Evolutionary conservation across 306 rosid genomes (phyloP).

Genomic region (Quercus berberidifolia): DNA sequence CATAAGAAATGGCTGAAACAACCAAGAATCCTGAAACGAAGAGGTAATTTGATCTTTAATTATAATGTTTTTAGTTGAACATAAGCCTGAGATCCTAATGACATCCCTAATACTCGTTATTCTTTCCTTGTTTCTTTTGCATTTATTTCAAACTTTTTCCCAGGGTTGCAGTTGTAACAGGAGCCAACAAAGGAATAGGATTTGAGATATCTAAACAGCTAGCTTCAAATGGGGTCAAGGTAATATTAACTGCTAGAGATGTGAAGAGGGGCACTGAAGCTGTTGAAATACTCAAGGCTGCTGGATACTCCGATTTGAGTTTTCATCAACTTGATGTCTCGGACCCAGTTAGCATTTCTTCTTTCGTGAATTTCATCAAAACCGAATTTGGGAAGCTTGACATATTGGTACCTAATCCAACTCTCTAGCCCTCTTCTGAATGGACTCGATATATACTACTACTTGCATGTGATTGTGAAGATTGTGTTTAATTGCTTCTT

Average conservation of each 20-base stretch:
- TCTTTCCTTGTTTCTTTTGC: too few species aligned
- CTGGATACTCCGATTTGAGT: background rate
- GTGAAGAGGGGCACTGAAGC: background rate
- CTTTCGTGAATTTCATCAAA: background rate
- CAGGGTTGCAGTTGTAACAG: constrained; percentile 19
- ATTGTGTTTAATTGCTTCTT: too few species aligned
- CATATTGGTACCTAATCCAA: background rate
- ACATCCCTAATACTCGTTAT: too few species aligned
- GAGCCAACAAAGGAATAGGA: constrained; percentile 21
- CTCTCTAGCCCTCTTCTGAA: too few species aligned
- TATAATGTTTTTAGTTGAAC: too few species aligned
- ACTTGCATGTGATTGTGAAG: too few species aligned
- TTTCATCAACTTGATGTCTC: constrained; percentile 1
- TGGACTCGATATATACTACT: too few species aligned
- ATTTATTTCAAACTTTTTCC: background rate
- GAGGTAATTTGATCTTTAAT: too few species aligned
- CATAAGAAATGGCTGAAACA: too few species aligned
- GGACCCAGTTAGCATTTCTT: background rate
- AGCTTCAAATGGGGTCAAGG: background rate
- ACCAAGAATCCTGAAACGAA: too few species aligned
- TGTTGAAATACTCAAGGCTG: background rate
- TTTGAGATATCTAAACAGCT: background rate
- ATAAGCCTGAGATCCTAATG: too few species aligned
- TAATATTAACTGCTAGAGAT: constrained; percentile 1
- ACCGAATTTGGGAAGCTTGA: background rate